Base-by-base conservation (phyloP, 345 rosid genomes). In the Murraya paniculata region DNA sequence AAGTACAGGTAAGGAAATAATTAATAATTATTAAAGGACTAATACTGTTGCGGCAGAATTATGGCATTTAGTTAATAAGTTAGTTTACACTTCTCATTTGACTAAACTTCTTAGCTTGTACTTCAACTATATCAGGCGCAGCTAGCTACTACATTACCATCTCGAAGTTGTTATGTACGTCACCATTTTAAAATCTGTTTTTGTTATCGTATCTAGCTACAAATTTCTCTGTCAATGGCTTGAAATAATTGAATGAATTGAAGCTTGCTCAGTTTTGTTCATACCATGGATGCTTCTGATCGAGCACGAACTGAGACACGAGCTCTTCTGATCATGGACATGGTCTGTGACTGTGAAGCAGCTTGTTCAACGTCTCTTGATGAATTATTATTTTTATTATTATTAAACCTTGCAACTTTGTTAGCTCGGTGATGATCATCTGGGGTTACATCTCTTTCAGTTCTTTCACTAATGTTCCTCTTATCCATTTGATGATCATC, bases 231-330 rank as follows among this genome's bases (percentile, higher is more conserved):
- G 50, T 24, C 53, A 36, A 24, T 58, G 60, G 53, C 56, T 36
- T 24, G 67, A 58, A 73, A 33, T 19, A 2, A 24, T 58, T 22
- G 4, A 14, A 36, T n/a, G 35, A 64, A 64, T 18, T 64, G 10
- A 48, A 70, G 19, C 2, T 28, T 3, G 21, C 2, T 30, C 19
- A 18, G 30, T 9, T 28, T 50, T 35, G 24, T 28, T 45, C 79
- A 28, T 56, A 90, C 94, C 94, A 89, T 85, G 73, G 91, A 70
- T 33, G 91, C 89, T 73, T 90, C 92, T 0, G 94, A 90, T 67
- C 89, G 88, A 9, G 90, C 91, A 68, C 92, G 89, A 81, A 90
- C 94, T 0, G 94, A 90, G 64, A 90, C 94, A 16, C 94, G 91
- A 48, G 92, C 91, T 86, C 82, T 90, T 72, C 88, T 81, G 75